These are phyloP conservation scores for Pogostemon cablin DNA, from an alignment of 257 asterid species.

Conservation along the genomic window DNA sequence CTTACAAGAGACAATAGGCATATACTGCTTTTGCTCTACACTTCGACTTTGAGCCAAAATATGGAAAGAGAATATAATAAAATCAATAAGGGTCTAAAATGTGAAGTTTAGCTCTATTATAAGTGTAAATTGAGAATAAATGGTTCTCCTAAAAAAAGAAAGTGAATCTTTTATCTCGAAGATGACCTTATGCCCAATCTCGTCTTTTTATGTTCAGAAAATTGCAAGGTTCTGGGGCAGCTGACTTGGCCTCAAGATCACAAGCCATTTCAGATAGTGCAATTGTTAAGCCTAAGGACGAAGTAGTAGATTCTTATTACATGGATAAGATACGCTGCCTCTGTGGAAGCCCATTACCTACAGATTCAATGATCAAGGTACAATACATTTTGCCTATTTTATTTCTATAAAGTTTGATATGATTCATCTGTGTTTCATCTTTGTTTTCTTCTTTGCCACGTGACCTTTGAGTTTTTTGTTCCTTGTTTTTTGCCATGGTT, in stretches of 20 bases:
- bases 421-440: constrained; percentile 7
- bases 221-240: constrained; percentile 85
- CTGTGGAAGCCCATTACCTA: constrained; percentile 73
- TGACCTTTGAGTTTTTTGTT: constrained; percentile 17
- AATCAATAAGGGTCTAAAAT: constrained; percentile 6
- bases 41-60: constrained; percentile 7
- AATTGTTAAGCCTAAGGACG: constrained; percentile 57
- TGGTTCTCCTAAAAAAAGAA: not conserved
- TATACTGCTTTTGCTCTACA: constrained; percentile 1
- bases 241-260: constrained; percentile 78
- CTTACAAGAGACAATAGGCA: not conserved
- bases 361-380: constrained; percentile 89
- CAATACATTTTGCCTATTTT: constrained; percentile 23
- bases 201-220: constrained; percentile 56
- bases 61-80: not conserved
- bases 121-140: constrained; percentile 13
- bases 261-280: constrained; percentile 66
- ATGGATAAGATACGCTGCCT: constrained; percentile 76
- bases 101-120: constrained; percentile 8
- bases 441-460: constrained; percentile 19
- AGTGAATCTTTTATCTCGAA: not conserved
- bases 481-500: constrained; percentile 2
- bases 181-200: constrained; percentile 32
- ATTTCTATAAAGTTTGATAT: constrained; percentile 18
- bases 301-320: constrained; percentile 61